A percentile compares a stretch with the other conserved stretches of the same genome.
Conservation (phyloP, 2,329 filamentous ascomycete genomes). For the Penicillium sp. region DNA sequence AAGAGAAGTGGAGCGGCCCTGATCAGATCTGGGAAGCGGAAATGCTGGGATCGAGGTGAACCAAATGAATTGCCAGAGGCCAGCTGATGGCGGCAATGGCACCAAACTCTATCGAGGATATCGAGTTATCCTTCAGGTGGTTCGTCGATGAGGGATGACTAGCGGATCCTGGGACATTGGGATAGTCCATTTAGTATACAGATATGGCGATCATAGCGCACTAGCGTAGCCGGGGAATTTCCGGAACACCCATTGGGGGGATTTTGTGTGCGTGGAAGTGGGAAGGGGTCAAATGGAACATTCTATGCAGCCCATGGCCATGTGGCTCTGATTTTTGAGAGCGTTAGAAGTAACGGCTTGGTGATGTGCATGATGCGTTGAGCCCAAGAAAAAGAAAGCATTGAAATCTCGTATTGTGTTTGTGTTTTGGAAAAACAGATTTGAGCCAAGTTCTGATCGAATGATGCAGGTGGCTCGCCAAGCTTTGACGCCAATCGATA, state of each 20-base stretch:
- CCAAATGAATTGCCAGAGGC: background rate
- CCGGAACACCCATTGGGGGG: background rate
- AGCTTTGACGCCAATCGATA: background rate
- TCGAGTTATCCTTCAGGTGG: background rate
- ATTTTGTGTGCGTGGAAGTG: background rate
- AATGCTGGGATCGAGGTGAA: background rate
- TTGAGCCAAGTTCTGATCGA: background rate
- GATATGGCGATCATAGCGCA: constrained; percentile 4
- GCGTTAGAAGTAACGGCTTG: background rate
- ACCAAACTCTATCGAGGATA: constrained; percentile 10
- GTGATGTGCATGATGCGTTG: background rate
- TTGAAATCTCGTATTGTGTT: background rate
- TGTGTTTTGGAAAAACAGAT: too few relatives aligned
- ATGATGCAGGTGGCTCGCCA: constrained; percentile 9
- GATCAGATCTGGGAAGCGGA: constrained; percentile 5
- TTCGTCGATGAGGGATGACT: background rate
- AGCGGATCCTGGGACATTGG: constrained; percentile 11
- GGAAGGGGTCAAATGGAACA: background rate
- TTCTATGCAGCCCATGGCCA: constrained; percentile 3
- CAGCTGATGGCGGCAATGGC: background rate
- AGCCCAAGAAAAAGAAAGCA: background rate
- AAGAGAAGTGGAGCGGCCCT: constrained; percentile 1
- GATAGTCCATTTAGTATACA: constrained; percentile 9
- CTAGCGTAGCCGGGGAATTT: constrained; percentile 8
- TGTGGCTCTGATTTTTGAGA: background rate